Conservation (phyloP, 306 rosid genomes). For the Argentina anserina region DNA sequence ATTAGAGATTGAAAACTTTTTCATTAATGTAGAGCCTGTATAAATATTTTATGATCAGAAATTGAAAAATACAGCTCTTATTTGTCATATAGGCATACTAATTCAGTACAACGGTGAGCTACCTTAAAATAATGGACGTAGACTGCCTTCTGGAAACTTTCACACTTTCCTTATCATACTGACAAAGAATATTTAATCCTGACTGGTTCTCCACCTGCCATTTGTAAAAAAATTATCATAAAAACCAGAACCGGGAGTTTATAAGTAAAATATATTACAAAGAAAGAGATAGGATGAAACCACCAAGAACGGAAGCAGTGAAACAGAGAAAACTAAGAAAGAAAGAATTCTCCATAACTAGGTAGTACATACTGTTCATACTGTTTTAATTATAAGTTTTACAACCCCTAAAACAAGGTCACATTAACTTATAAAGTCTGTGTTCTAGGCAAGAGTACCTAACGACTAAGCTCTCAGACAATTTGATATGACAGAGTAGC, state of each 20-base stretch:
- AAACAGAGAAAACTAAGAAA: slow-evolving; percentile 3
- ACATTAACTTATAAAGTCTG: neutral
- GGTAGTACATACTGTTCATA: neutral
- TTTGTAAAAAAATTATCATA: slow-evolving; percentile 6
- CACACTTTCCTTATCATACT: slow-evolving; percentile 51
- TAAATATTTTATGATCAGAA: no score
- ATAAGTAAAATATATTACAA: neutral
- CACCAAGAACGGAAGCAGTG: neutral
- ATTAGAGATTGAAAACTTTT: neutral
- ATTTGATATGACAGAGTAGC: slow-evolving; percentile 16
- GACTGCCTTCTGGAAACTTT: slow-evolving; percentile 66
- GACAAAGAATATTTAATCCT: slow-evolving; percentile 68
- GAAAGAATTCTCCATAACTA: slow-evolving; percentile 1
- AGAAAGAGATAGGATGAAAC: neutral
- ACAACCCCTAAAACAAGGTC: neutral
- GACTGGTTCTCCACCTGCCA: slow-evolving; percentile 80
- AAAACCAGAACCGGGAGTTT: slow-evolving; percentile 2
- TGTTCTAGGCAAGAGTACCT: neutral
- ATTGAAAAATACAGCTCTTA: neutral
- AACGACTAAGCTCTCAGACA: neutral
- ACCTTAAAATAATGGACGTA: slow-evolving; percentile 69
- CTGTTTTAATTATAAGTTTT: neutral
- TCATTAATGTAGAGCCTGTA: neutral
- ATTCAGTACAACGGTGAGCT: slow-evolving; percentile 19
- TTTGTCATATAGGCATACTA: neutral